These are phyloP conservation scores for Lathyrus sativus DNA, from an alignment of 306 rosid species.

Conservation along the genomic window DNA sequence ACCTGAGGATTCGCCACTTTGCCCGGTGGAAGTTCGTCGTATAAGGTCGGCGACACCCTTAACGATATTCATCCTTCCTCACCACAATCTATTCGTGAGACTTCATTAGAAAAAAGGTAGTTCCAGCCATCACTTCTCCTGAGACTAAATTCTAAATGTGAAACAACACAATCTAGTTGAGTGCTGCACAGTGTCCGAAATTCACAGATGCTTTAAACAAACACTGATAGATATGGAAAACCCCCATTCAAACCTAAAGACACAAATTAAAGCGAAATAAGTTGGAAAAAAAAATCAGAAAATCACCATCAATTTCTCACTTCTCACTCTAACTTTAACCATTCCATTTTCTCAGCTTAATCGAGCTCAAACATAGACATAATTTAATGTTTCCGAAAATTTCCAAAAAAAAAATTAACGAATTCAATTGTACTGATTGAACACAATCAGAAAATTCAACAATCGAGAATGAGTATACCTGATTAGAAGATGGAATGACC, in stretches of 20 bases:
- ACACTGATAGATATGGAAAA: conserved; percentile 6
- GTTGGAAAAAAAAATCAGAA: conserved; percentile 27
- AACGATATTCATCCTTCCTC: conserved; percentile 88
- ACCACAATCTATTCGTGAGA: conserved; percentile 36
- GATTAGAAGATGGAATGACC: conserved; percentile 43
- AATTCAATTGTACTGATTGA: conserved; percentile 32
- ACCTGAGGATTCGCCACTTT: conserved; percentile 61
- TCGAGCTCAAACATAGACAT: neutral
- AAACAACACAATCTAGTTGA: conserved; percentile 34
- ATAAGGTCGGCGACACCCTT: conserved; percentile 97
- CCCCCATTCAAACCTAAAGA: conserved; percentile 7
- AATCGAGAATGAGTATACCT: conserved; percentile 48
- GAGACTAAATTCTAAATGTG: conserved; percentile 34
- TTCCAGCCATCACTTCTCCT: conserved; percentile 50
- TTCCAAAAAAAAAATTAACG: conserved; percentile 24
- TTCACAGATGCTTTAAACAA: conserved; percentile 16
- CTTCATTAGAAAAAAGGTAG: conserved; percentile 40
- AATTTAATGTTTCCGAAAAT: neutral
- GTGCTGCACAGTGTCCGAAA: neutral
- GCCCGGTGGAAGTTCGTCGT: conserved; percentile 82
- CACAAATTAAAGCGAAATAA: conserved; percentile 3
- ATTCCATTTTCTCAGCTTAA: conserved; percentile 31
- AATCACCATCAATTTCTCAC: conserved; percentile 16
- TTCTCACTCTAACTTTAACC: conserved; percentile 37
- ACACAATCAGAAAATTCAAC: neutral